phyloP scores from a whole-genome alignment of 495 filamentous ascomycete genomes.

The Penicillium fimorum region DNA sequence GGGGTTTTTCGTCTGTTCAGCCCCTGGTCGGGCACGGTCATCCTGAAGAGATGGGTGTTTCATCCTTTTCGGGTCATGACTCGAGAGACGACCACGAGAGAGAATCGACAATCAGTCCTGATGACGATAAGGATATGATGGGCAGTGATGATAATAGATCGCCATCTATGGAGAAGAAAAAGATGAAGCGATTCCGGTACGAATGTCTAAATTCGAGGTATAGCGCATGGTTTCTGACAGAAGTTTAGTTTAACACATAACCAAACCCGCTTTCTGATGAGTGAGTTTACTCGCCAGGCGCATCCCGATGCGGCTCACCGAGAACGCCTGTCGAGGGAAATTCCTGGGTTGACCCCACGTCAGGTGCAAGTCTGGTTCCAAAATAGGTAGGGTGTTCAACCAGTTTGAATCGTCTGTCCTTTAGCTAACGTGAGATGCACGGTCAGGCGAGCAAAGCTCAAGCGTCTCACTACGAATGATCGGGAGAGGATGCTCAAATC shows the following conservation, averaged over 20 bases:
- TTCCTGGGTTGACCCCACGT: constrained; percentile 86
- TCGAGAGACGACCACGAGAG: constrained; percentile 24
- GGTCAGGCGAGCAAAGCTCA: constrained; percentile 85
- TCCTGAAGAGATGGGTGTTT: constrained; percentile 21
- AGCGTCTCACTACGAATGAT: constrained; percentile 89
- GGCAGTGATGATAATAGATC: constrained; percentile 27
- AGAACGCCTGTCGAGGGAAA: constrained; percentile 85
- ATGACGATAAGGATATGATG: constrained; percentile 35
- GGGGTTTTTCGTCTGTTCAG: constrained; percentile 19
- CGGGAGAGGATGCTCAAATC: constrained; percentile 94
- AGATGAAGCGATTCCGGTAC: constrained; percentile 95
- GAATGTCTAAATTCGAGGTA: constrained; percentile 17
- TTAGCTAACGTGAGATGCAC: constrained; percentile 23
- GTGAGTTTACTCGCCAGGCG: constrained; percentile 91
- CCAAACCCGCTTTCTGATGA: constrained; percentile 95
- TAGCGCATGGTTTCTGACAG: constrained; percentile 9
- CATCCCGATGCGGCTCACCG: constrained; percentile 94
- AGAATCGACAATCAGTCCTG: constrained; percentile 32
- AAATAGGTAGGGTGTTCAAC: constrained; percentile 68
- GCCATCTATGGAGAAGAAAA: constrained; percentile 68
- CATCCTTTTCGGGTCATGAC: constrained; percentile 16
- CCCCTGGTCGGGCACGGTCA: constrained; percentile 17
- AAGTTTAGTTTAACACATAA: constrained; percentile 81
- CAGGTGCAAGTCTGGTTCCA: constrained; percentile 99
- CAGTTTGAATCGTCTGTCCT: constrained; percentile 2